Percentiles rank a stretch among this genome's conserved stretches.
These are phyloP conservation scores for Solanum paucissectum DNA, from an alignment of 257 asterid genomes.

Conservation along the genomic window DNA sequence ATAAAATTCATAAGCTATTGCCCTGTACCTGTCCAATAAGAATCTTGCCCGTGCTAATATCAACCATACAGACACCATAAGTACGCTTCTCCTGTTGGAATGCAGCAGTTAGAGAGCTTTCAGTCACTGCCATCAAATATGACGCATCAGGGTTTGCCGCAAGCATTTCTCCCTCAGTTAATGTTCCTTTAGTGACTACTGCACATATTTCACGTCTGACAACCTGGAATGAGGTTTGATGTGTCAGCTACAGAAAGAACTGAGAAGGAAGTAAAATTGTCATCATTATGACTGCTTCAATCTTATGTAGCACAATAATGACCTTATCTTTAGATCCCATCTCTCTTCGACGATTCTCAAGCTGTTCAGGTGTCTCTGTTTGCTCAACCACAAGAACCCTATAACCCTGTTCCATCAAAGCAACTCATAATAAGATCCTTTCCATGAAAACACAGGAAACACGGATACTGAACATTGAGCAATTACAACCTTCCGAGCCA, in stretches of 20 bases:
- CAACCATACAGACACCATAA: conserved; percentile 77
- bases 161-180: conserved; percentile 85
- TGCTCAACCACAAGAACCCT: conserved; percentile 98
- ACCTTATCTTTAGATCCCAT: conserved; percentile 93
- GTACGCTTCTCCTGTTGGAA: conserved; percentile 33
- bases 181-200: conserved; percentile 86
- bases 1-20: not conserved
- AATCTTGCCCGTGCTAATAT: conserved; percentile 77
- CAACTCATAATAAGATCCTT: not conserved
- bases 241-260: conserved; percentile 6
- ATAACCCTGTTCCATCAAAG: conserved; percentile 57
- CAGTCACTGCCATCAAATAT: conserved; percentile 73
- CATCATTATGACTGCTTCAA: not conserved
- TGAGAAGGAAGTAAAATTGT: not conserved
- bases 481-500: conserved; percentile 69
- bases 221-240: conserved; percentile 37
- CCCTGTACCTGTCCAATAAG: conserved; percentile 73
- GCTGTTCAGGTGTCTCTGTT: conserved; percentile 97
- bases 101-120: conserved; percentile 45
- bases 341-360: conserved; percentile 82
- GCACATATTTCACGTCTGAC: conserved; percentile 95
- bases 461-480: not conserved
- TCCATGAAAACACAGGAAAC: not conserved
- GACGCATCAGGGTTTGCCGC: conserved; percentile 79
- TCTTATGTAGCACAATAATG: conserved; percentile 1